Evolutionary conservation across 768 basidiomycete species (phyloP), one percentile per base, ranked within the genome.

Genomic region (Termitomyces sp.): DNA sequence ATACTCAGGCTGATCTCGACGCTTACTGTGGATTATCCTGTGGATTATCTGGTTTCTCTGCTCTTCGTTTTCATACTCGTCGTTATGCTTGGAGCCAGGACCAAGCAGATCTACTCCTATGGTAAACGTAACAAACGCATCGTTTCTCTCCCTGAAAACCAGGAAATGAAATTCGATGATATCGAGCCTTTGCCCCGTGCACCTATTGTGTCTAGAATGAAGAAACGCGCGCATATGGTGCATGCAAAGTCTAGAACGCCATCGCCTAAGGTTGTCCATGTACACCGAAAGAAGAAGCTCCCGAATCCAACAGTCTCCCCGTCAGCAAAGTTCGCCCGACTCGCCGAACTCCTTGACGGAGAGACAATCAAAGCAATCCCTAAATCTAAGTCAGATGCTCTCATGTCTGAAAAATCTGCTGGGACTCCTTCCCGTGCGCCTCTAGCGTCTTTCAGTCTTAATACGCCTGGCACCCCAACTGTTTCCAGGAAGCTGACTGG

Each of bases 61-160:
- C 40, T 58, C 56, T 62, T 59, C 40, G 63, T 65, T 52, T 49
- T 65, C 31, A 56, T 58, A 20, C 32, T 68, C 25, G 56, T 64
- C 47, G 54, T 67, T 52, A 88, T 88, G 87, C 77, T 87, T 17
- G 79, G 85, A 31, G 66, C 82, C 60, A 82, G 78, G 65, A 89
- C 88, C 6, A 88, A 86, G 69, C 84, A 86, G 67, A 81, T 89
- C 52, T 82, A 79, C 56, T 75, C 85, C 25, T 89, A 89, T 66
- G 88, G 88, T 25, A 83, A 84, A 65, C 83, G 87, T 62, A 77
- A 77, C 45, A 81, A 81, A 57, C 84, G 88, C 43, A 79, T 88
- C n/a, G 77, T 89, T 65, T 80, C 78, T 60, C 78, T 76, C 47
- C 76, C 78, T 52, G 71, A 74, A 57, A 71, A 72, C 58, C 71